Conservation (phyloP, 2,329 filamentous ascomycete genomes). For the Alternaria gansuensis region DNA sequence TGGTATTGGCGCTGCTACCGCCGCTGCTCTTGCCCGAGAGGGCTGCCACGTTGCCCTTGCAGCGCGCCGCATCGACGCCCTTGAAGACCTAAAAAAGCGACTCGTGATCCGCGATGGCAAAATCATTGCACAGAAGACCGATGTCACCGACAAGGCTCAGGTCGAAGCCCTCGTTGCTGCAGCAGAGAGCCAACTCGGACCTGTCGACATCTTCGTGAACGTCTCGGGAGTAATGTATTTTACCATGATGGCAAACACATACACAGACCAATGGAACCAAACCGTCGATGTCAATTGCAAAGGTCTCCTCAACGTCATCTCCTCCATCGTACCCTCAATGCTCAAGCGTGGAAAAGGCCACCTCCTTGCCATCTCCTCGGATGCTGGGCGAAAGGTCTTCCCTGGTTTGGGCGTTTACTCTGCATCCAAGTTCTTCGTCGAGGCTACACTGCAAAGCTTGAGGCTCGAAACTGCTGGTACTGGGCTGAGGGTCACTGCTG, state of each 20-base stretch:
- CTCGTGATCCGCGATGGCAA: slow-evolving; percentile 68
- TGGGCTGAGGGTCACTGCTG: slow-evolving; percentile 74
- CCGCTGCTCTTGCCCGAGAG: slow-evolving; percentile 72
- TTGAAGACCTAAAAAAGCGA: slow-evolving; percentile 72
- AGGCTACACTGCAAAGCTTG: slow-evolving; percentile 78
- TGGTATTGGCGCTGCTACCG: slow-evolving; percentile 79
- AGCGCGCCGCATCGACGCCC: slow-evolving; percentile 73
- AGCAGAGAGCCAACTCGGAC: slow-evolving; percentile 70
- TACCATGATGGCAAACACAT: slow-evolving; percentile 82
- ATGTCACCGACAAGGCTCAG: slow-evolving; percentile 73
- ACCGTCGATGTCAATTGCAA: slow-evolving; percentile 90
- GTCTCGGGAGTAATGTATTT: slow-evolving; percentile 90
- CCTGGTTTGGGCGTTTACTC: slow-evolving; percentile 84
- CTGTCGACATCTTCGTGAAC: slow-evolving; percentile 79
- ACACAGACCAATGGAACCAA: slow-evolving; percentile 79
- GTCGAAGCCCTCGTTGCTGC: slow-evolving; percentile 71
- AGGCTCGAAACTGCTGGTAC: slow-evolving; percentile 78
- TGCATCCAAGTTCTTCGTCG: slow-evolving; percentile 85
- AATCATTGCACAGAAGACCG: slow-evolving; percentile 73
- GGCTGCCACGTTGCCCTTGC: slow-evolving; percentile 77
- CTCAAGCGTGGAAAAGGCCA: slow-evolving; percentile 73
- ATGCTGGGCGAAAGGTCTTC: slow-evolving; percentile 83
- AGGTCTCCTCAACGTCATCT: slow-evolving; percentile 76
- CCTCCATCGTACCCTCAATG: slow-evolving; percentile 75
- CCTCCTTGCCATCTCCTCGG: slow-evolving; percentile 82